These are phyloP conservation scores for Orbilia blumenaviensis DNA, from an alignment of 2,329 filamentous ascomycete species.

Conservation along the genomic window DNA sequence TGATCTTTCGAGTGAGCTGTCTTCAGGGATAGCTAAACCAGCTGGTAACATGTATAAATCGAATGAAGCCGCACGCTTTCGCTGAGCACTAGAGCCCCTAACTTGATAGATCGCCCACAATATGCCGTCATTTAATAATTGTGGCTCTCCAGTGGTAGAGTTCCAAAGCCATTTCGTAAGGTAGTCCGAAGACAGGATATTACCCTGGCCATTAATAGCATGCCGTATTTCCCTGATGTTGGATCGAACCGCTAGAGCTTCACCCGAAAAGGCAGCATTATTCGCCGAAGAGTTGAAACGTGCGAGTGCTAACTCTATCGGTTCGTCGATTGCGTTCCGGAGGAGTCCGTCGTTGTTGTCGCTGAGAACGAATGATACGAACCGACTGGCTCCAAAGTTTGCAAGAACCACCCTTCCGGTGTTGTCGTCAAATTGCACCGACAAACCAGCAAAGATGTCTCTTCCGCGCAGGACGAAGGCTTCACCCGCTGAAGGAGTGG, in stretches of 20 bases:
- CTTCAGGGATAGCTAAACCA: neutral
- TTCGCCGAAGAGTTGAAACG: neutral
- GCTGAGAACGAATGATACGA: neutral
- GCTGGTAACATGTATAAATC: neutral
- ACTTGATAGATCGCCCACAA: neutral
- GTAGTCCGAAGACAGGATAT: neutral
- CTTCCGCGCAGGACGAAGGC: neutral
- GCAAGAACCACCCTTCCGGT: neutral
- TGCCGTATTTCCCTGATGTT: neutral
- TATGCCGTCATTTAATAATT: neutral
- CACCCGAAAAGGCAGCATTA: neutral
- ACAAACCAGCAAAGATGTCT: neutral
- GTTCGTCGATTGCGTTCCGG: neutral
- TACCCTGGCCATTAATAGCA: neutral
- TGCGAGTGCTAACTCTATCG: neutral
- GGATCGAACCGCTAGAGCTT: neutral
- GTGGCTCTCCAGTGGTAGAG: neutral
- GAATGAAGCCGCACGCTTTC: neutral
- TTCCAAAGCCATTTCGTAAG: neutral
- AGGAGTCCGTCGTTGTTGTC: neutral
- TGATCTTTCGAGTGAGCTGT: neutral
- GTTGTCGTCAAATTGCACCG: neutral
- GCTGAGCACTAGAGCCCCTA: too few species aligned
- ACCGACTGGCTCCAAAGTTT: neutral
- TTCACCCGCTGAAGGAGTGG: neutral